Evolutionary conservation across 768 basidiomycete genomes (phyloP), one percentile per base, ranked within the genome.

Genomic region (Pholiota conissans): DNA sequence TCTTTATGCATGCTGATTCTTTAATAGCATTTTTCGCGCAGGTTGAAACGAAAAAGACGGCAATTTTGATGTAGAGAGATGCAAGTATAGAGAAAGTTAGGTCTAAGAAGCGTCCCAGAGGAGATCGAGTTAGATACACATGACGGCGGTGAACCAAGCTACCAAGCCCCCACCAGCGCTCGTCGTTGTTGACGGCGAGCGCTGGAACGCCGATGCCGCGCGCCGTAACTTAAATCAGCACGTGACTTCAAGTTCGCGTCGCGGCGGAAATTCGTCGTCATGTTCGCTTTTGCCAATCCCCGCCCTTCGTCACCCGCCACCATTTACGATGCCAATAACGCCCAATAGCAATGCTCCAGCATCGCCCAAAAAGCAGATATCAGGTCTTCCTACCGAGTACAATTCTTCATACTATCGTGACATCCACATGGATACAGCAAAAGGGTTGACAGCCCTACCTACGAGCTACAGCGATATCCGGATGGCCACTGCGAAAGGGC

Each of bases 381-480:
- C 70, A 8, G 71, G 70, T 0, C 68, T 72, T 18, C 68, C 69
- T 14, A 37, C 47, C n/a, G 59, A 71, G 22, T 61, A 63, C 29
- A 54, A 62, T 20, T 56, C 63, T 9, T 45, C 71, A 18, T 67
- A 69, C 47, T 73, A 74, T 63, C 76, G 71, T 54, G 90, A 93
- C 67, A 75, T 90, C 5, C 86, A 86, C 67, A 93, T 93, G 92
- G 84, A 85, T 61, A 91, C 93, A 1, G 84, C 90, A 27, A 91
- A 85, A 68, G 85, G 82, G 14, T 64, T 83, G 32, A 79, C 80
- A 11, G 57, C 74, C 5, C 68, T 76, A 55, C 40, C 40, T 22
- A 69, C 77, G 47, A 74, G 63, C 46, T 69, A 65, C 35, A 62
- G 75, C 49, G 74, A 74, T 48, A 67, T 89, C 53, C 80, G 77